phyloP scores from a whole-genome alignment of 345 rosid species.

The Lagerstroemia speciosa region DNA sequence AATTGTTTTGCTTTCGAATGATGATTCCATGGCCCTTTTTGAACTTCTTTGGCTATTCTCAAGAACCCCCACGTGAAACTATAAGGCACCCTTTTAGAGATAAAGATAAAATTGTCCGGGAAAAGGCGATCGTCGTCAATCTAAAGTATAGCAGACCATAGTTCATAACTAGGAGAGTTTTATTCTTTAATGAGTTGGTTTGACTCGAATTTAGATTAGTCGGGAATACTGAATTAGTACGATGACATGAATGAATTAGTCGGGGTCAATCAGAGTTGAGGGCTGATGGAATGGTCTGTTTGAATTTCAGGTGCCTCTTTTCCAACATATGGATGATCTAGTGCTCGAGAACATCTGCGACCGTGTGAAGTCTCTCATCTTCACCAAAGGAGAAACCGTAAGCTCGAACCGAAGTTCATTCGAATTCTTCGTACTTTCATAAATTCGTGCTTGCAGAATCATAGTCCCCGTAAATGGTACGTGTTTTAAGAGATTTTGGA shows the following conservation, averaged over 20 bases:
- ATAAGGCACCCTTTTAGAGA: too few relatives aligned
- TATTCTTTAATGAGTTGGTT: too few relatives aligned
- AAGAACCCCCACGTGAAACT: conserved; percentile 7
- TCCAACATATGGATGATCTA: conserved; percentile 93
- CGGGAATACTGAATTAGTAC: too few relatives aligned
- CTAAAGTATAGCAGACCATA: too few relatives aligned
- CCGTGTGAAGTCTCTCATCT: conserved; percentile 85
- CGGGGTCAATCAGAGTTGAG: neutral
- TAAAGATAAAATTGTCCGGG: too few relatives aligned
- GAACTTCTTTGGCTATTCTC: neutral
- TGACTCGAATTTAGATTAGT: too few relatives aligned
- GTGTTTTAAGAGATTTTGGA: neutral
- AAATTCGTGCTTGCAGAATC: too few relatives aligned
- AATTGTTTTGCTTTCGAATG: too few relatives aligned
- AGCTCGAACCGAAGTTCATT: conserved; percentile 14
- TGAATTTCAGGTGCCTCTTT: conserved; percentile 67
- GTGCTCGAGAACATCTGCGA: conserved; percentile 93
- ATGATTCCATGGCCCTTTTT: neutral
- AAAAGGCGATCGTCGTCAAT: too few relatives aligned
- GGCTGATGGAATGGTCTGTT: neutral
- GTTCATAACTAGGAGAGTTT: too few relatives aligned
- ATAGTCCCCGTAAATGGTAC: too few relatives aligned
- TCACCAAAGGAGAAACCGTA: conserved; percentile 90
- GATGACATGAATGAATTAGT: too few relatives aligned
- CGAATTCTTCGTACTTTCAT: neutral